A percentile compares a stretch with the other conserved stretches of the same genome.
Conservation (phyloP, 352 stramenopile species). For the Pythium angustatum region DNA sequence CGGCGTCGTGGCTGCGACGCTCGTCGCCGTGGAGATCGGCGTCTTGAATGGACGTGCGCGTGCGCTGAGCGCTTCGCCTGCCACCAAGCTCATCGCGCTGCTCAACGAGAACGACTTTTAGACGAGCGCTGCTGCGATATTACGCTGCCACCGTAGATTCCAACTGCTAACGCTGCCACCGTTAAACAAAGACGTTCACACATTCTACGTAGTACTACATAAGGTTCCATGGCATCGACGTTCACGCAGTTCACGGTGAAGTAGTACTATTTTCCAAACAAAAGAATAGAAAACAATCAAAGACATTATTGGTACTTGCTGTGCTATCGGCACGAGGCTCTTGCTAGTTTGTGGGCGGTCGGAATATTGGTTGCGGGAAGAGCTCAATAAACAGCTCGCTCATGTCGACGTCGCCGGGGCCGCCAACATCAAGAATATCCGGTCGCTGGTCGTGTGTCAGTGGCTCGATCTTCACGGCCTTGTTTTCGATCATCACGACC, state of each 20-base stretch:
- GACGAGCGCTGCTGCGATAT: background rate
- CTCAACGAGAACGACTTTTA: slow-evolving; percentile 76
- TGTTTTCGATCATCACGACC: slow-evolving; percentile 16
- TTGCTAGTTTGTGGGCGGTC: background rate
- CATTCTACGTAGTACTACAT: no score
- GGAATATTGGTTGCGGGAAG: slow-evolving; percentile 10
- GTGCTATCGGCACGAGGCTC: background rate
- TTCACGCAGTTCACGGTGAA: no score
- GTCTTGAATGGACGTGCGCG: slow-evolving; percentile 57
- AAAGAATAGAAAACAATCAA: slow-evolving; percentile 4
- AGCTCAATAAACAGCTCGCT: slow-evolving; percentile 26
- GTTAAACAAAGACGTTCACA: no score
- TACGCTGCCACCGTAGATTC: background rate
- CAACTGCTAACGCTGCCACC: no score
- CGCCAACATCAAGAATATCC: background rate
- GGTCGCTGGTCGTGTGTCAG: background rate
- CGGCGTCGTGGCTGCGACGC: slow-evolving; percentile 87
- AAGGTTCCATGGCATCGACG: no score
- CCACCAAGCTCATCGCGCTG: slow-evolving; percentile 59
- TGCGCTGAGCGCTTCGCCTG: slow-evolving; percentile 41
- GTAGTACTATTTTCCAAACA: no score
- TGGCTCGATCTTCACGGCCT: slow-evolving; percentile 23
- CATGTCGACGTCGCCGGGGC: slow-evolving; percentile 17
- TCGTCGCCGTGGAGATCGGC: slow-evolving; percentile 95
- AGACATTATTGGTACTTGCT: slow-evolving; percentile 8